These are phyloP conservation scores for Neohortaea acidophila DNA, from an alignment of 495 filamentous ascomycete species.

Conservation along the genomic window DNA sequence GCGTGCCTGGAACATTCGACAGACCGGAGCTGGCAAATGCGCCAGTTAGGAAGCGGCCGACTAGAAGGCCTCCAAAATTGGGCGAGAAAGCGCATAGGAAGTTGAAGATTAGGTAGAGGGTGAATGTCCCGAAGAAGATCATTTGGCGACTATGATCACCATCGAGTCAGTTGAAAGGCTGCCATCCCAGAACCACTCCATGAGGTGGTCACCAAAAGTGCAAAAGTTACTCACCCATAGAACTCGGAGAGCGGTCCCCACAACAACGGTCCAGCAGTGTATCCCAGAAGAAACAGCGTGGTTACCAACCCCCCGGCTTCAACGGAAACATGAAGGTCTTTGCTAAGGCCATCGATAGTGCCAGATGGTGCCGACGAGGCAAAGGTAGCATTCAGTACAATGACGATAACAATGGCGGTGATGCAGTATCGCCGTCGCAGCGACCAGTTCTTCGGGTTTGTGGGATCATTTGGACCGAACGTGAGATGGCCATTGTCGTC, in stretches of 20 bases:
- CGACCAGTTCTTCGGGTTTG: constrained; percentile 38
- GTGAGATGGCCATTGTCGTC: too few species aligned
- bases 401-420: constrained; percentile 31
- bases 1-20: constrained; percentile 33
- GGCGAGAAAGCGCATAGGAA: constrained; percentile 39
- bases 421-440: constrained; percentile 28
- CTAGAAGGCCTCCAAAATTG: constrained; percentile 35
- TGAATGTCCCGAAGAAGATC: constrained; percentile 33
- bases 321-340: constrained; percentile 30
- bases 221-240: too few species aligned
- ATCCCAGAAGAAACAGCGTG: constrained; percentile 39
- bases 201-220: too few species aligned
- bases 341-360: constrained; percentile 30
- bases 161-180: too few species aligned
- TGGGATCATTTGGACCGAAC: too few species aligned
- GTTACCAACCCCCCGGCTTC: constrained; percentile 36
- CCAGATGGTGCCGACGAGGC: constrained; percentile 37
- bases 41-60: constrained; percentile 37
- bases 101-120: constrained; percentile 33
- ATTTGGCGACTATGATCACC: constrained; percentile 34
- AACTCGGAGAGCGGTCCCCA: constrained; percentile 40
- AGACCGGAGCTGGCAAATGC: constrained; percentile 37
- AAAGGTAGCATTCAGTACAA: constrained; percentile 40
- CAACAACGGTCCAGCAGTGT: constrained; percentile 35
- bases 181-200: too few species aligned